Base-by-base conservation (phyloP, 257 asterid genomes). In the Solanum appendiculatum region DNA sequence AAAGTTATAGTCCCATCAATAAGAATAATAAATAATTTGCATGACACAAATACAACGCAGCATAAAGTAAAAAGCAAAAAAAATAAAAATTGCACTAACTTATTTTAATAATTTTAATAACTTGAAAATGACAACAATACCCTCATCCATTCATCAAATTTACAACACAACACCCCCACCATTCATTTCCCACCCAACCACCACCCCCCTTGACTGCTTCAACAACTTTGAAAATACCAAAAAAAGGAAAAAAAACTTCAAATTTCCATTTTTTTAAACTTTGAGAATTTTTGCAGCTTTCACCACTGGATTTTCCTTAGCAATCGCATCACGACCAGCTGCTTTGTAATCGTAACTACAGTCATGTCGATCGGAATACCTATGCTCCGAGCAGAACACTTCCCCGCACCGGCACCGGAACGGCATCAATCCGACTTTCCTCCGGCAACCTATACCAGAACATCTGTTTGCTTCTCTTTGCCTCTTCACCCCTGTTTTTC, bases 301-400 rank as follows among this genome's bases (percentile, higher is more conserved):
- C 44, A 94, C 97, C 78, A 94, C 95, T 64, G 98, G 98, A 94
- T 95, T 95, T 89, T 94, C 96, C 90, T 92, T 91, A 4, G 93
- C 93, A 70, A 94, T 95, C 54, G 92, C 92, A 21, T 94, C 97
- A 34, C 98, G 90, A 14, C 97, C 98, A 84, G 94, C 95, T 68
- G 96, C 10, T 73, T 93, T 94, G 93, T 95, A 95, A 83, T 94
- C 98, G 89, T 91, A 95, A 89, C 94, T 93, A 86, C 98, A 95
- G 34, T 93, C 98, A 37, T 95, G 98, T 4, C 98, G 95, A 81
- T 95, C 98, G 51, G 98, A 94, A 88, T 95, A 95, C 75, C 98
- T 91, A 88, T 95, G 98, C 54, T 92, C 94, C 84, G 93, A 89
- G 91, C 98, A 96, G 87, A 96, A 96, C 1, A 94, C 87, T 7